Evolutionary conservation across 2,329 filamentous ascomycete genomes (phyloP), one percentile per base, ranked within the genome.

Genomic region (Torrubiellomyces zombiae): DNA sequence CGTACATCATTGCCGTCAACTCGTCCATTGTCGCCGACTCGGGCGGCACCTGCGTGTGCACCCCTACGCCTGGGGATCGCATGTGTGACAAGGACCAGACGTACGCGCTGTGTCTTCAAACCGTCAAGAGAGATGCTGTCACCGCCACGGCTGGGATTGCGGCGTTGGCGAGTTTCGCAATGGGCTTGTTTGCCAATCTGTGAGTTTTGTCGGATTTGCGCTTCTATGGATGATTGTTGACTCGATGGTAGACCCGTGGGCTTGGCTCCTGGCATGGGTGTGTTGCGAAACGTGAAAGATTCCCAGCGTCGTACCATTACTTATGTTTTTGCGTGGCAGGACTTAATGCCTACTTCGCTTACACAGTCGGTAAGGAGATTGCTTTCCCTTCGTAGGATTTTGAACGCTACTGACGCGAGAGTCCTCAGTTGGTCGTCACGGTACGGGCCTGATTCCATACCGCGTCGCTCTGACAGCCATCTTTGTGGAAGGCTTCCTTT

Each of bases 401-500:
- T n/a, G n/a, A n/a, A n/a, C n/a, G n/a, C 24, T 8, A 12, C 28
- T 25, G 20, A 32, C 29, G 7, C 13, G 30, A 29, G 37, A 16
- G 16, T 14, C 9, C 9, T 12, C 16, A 46, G 81, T 91, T 28
- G 82, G 82, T 4, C 69, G 60, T 40, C 74, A 85, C 44, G 82
- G 81, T 21, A 64, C 59, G 13, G 80, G 80, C 3, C 58, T 63
- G 18, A 72, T 91, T 7, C 70, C 79, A 1, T 92, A 80, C 44
- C 49, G 65, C 26, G 63, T 85, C 20, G 82, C 82, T 17, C 55
- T 91, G 18, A 89, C 81, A 4, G 81, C 82, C 27, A 82, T 89
- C 36, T 91, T 92, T 44, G 75, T 89, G 9, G 82, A 92, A 49
- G 82, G 82, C 18, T 79, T 78, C 47, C 73, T 91, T 32, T 92